Evolutionary conservation across 305 asterid species (phyloP).

Genomic region (Fraxinus baroniana): DNA sequence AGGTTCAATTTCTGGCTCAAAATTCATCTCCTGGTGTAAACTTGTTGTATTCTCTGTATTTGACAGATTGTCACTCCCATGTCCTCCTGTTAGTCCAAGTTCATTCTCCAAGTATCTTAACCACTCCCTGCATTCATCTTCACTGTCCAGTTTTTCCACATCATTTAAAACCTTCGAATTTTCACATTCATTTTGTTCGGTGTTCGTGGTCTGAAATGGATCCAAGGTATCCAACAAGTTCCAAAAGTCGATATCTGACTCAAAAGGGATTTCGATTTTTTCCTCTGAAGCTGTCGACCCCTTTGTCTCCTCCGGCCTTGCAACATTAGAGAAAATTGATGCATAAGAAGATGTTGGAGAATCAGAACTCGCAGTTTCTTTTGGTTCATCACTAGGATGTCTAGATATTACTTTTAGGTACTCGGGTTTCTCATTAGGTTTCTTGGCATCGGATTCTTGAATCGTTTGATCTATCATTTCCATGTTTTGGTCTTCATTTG

Average conservation of each 20-base stretch:
- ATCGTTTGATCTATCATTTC: constrained; percentile 4
- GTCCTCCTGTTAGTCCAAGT: constrained; percentile 39
- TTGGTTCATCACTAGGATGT: not conserved
- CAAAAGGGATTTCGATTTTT: constrained; percentile 35
- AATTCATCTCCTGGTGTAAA: constrained; percentile 17
- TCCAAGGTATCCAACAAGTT: constrained; percentile 37
- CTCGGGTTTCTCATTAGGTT: not conserved
- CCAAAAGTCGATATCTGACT: constrained; percentile 45
- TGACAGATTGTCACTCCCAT: constrained; percentile 18
- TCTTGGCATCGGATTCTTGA: not conserved
- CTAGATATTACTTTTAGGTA: not conserved
- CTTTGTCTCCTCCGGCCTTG: constrained; percentile 11
- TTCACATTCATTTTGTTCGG: constrained; percentile 1
- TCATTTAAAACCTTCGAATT: not conserved
- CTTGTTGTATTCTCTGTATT: not conserved
- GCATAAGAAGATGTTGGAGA: constrained; percentile 30
- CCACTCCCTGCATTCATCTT: constrained; percentile 39
- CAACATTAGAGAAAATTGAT: constrained; percentile 20
- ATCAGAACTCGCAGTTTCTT: not conserved
- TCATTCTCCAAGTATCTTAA: constrained; percentile 52
- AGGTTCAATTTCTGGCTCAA: constrained; percentile 9
- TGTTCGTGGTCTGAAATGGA: constrained; percentile 14
- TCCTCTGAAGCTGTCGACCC: not conserved
- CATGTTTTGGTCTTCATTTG: not conserved
- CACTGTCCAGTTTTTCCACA: constrained; percentile 2